A percentile compares a stretch with the other conserved stretches of the same genome.
Evolutionary conservation across 805 yeast species (phyloP).

Genomic region (Ascoidea asiatica): DNA sequence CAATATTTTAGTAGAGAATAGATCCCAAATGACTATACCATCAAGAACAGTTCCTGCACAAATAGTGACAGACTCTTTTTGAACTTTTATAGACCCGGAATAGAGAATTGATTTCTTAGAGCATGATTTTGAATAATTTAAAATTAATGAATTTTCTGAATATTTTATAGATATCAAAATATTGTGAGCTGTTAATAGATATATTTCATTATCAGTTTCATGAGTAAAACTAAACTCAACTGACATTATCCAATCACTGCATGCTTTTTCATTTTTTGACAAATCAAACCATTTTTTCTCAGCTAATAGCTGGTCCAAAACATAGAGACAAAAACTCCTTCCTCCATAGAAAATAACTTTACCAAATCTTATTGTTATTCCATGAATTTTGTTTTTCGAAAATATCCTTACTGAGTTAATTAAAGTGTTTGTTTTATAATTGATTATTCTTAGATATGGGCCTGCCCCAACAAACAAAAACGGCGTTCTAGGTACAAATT

Average conservation of each 20-base stretch:
- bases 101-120: conserved; percentile 74
- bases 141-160: conserved; percentile 14
- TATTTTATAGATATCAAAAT: conserved; percentile 24
- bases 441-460: conserved; percentile 1
- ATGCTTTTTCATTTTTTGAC: conserved; percentile 26
- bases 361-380: conserved; percentile 34
- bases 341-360: conserved; percentile 50
- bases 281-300: conserved; percentile 1
- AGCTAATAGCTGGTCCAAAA: conserved; percentile 19
- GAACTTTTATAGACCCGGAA: conserved; percentile 60
- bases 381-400: conserved; percentile 69
- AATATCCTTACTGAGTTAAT: conserved; percentile 35
- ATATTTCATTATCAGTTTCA: conserved; percentile 18
- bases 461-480: conserved; percentile 7
- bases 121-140: conserved; percentile 22
- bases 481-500: conserved; percentile 2
- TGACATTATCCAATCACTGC: conserved; percentile 72
- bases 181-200: conserved; percentile 72
- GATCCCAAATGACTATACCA: conserved; percentile 73
- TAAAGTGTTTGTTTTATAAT: conserved; percentile 1
- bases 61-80: conserved; percentile 30
- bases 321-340: conserved; percentile 41
- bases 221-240: conserved; percentile 33
- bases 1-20: conserved; percentile 26
- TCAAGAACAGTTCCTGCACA: conserved; percentile 93